Base-by-base conservation (phyloP, 2,329 filamentous ascomycete genomes). In the Hymenoscyphus albidus region DNA sequence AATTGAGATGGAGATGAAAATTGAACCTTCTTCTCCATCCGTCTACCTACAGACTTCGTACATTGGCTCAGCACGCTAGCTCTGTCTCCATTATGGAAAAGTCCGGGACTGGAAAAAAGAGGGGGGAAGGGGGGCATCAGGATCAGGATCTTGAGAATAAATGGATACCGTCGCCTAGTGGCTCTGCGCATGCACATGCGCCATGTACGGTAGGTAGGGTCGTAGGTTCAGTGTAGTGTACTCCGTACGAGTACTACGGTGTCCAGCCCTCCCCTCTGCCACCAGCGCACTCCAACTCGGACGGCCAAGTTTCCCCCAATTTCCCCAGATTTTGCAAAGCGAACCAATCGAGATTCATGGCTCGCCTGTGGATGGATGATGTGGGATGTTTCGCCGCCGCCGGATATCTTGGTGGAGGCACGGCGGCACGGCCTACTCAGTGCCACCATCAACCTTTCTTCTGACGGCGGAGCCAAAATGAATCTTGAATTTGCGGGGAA, bases 401-500 rank as follows among this genome's bases (percentile, higher is more conserved):
- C 54, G 54, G 54, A 16, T 18, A 5, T 56, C 14, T 35, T 56
- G 27, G 27, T n/a, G 51, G 42, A n/a, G 42, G 14, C 14, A 18
- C 9, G 16, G 16, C 10, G 16, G 44, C 44, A 48, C 44, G 44
- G 44, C 44, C n/a, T 22, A 22, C 5, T 12, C n/a, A 18, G n/a
- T 22, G n/a, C n/a, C 32, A 48, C 16, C 18, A 51, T 35, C 32
- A 35, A 35, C 32, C 32, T 62, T 55, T 48, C 59, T 32, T 66
- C 59, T 64, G 55, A 32, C 54, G 42, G 40, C 38, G 16, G 27
- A 51, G 13, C 32, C 39, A 32, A 56, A 40, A 55, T 32, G 38
- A 62, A 40, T 27, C 38, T 61, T n/a, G 14, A 59, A 55, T 61
- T 67, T 68, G 68, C 67, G 67, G 68, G 68, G 68, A 68, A 68